Base-by-base conservation (phyloP, 164 flowering plant species). In the Sedum album region DNA sequence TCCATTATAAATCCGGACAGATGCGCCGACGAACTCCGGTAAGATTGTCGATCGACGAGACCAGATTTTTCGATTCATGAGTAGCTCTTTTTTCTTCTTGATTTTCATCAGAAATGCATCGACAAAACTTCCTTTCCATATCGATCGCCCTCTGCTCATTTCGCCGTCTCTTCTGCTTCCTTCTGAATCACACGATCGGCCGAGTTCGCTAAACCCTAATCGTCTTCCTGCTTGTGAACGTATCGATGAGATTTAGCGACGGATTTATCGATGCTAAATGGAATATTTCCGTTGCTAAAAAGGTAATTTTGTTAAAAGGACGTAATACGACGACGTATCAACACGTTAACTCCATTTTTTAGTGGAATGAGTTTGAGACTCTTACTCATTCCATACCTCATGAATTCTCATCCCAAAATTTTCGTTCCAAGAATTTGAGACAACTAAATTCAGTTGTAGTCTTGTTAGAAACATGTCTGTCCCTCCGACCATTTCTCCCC, bases 1-100 rank as follows among this genome's bases (percentile, higher is more conserved):
- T 21, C 82, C 84, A 66, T 81, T 81, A 76, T 81, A 79, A 57
- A 79, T 77, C 31, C 71, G 60, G 31, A 76, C 74, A 9, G 71
- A 62, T 31, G 60, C 30, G 46, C 63, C 71, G 57, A 81, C 78
- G 49, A 76, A 79, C 60, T 79, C 79, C 13, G 82, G 82, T 46
- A 76, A 35, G 60, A 80, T 76, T 14, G 73, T 33, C 33, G 79
- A 77, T 42, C 82, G 53, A 6, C 77, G 72, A 4, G 79, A 77
- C 82, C 78, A 75, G 10, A 77, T 79, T 53, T 76, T 79, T 67
- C 20, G 68, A 76, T 76, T 76, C 36, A n/a, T 30, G 9, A 74
- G 70, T 0, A 31, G 75, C 0, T 70, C 66, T 57, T 49, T 67
- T n/a, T 72, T 76, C 38, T 70, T 49, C 76, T 73, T 78, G 48